These are phyloP conservation scores for Gautieria morchelliformis DNA, from an alignment of 768 basidiomycete genomes.

Conservation along the genomic window DNA sequence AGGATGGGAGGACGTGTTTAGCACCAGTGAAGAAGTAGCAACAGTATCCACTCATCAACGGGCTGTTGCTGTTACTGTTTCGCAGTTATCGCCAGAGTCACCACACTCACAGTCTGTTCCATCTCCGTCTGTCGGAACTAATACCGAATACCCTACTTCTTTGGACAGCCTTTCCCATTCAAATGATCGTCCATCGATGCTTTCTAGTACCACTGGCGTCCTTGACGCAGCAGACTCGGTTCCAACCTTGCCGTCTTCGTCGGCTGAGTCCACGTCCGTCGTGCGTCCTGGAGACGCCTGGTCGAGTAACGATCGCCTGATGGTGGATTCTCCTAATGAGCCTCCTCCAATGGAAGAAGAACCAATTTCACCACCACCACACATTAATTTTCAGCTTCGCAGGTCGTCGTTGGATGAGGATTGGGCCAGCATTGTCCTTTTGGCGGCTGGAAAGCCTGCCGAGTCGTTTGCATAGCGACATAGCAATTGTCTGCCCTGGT, in stretches of 20 bases:
- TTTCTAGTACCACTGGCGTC: neutral
- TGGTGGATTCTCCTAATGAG: slow-evolving; percentile 2
- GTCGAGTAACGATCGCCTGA: neutral
- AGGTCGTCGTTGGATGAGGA: slow-evolving; percentile 32
- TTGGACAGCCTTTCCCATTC: neutral
- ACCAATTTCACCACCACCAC: slow-evolving; percentile 8
- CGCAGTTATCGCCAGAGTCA: neutral
- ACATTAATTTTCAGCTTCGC: slow-evolving; percentile 7
- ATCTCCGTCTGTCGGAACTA: neutral
- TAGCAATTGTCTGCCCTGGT: neutral
- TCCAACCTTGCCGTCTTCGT: neutral
- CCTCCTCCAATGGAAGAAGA: neutral
- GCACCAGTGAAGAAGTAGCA: slow-evolving; percentile 1
- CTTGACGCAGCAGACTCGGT: neutral
- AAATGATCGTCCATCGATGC: neutral
- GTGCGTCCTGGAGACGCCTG: neutral
- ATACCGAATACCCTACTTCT: slow-evolving; percentile 1
- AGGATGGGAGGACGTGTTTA: slow-evolving; percentile 8
- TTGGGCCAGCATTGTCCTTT: slow-evolving; percentile 67
- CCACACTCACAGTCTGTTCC: neutral
- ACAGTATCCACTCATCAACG: slow-evolving; percentile 5
- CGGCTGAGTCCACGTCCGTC: slow-evolving; percentile 6
- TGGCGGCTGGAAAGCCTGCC: slow-evolving; percentile 39
- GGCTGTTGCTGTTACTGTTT: neutral
- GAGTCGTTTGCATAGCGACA: neutral